Percentiles rank a stretch among this genome's conserved stretches.
These are phyloP conservation scores for Kuraishia hungarica DNA, from an alignment of 805 yeast species.

Conservation along the genomic window DNA sequence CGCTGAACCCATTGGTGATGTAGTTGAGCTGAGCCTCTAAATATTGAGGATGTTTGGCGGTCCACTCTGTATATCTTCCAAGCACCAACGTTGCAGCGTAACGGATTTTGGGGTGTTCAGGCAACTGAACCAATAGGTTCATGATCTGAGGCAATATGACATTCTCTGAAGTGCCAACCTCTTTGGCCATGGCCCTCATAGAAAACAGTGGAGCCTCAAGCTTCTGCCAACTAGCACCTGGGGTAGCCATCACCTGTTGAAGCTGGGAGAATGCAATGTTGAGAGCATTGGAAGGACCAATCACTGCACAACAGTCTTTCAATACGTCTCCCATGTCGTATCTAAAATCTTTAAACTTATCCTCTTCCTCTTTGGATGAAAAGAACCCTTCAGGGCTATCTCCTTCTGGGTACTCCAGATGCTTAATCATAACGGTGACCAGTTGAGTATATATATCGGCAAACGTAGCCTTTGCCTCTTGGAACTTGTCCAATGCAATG, in stretches of 20 bases:
- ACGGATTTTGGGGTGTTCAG: constrained; percentile 79
- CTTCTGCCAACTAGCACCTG: constrained; percentile 58
- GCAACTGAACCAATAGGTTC: constrained; percentile 59
- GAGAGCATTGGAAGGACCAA: constrained; percentile 68
- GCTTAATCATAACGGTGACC: constrained; percentile 52
- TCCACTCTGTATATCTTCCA: constrained; percentile 97
- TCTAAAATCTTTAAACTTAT: constrained; percentile 87
- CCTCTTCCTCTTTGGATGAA: constrained; percentile 74
- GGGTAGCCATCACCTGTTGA: constrained; percentile 24
- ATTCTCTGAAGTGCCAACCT: constrained; percentile 57
- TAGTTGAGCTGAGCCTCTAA: constrained; percentile 79
- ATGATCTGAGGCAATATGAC: constrained; percentile 69
- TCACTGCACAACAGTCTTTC: constrained; percentile 88
- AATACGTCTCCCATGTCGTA: constrained; percentile 98
- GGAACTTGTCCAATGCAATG: constrained; percentile 50
- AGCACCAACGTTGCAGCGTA: constrained; percentile 89
- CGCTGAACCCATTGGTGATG: constrained; percentile 65
- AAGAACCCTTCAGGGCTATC: constrained; percentile 45
- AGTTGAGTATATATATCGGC: constrained; percentile 49
- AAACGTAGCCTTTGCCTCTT: constrained; percentile 40
- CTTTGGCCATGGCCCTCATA: constrained; percentile 91
- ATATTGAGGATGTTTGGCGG: constrained; percentile 74
- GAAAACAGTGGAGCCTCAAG: constrained; percentile 87
- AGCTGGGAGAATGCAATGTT: constrained; percentile 61
- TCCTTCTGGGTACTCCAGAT: constrained; percentile 61